A percentile compares a stretch with the other conserved stretches of the same genome.
These are phyloP conservation scores for Phytophthora citrophthora DNA, from an alignment of 352 stramenopile species.

Conservation along the genomic window DNA sequence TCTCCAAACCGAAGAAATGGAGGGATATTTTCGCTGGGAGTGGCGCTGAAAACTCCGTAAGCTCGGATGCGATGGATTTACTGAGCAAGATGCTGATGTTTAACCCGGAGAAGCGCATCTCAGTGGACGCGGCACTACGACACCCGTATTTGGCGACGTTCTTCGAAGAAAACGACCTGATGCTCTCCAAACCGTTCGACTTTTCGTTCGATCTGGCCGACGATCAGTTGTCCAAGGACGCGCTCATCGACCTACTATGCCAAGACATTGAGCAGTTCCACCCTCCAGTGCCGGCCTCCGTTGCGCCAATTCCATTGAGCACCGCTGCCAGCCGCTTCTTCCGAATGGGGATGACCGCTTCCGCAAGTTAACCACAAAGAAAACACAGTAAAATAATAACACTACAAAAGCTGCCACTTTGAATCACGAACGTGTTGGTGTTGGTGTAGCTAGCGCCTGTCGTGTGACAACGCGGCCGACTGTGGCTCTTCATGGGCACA, in stretches of 20 bases:
- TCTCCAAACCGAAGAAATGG: constrained; percentile 81
- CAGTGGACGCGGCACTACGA: constrained; percentile 55
- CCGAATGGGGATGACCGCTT: constrained; percentile 60
- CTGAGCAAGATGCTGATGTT: constrained; percentile 74
- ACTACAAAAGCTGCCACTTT: too few relatives aligned
- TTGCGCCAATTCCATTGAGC: constrained; percentile 26
- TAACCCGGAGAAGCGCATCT: constrained; percentile 78
- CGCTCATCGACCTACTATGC: constrained; percentile 59
- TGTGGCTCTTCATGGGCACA: not conserved
- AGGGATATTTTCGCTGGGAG: constrained; percentile 59
- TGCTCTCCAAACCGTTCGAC: constrained; percentile 48
- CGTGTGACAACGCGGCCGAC: constrained; percentile 9
- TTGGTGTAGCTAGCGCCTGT: not conserved
- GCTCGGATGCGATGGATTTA: constrained; percentile 61
- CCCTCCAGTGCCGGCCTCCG: constrained; percentile 29
- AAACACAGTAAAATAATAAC: constrained; percentile 33
- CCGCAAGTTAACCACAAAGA: constrained; percentile 37
- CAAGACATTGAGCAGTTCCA: constrained; percentile 75
- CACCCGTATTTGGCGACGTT: constrained; percentile 88
- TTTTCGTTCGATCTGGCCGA: constrained; percentile 76
- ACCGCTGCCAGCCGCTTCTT: constrained; percentile 45
- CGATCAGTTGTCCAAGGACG: constrained; percentile 67
- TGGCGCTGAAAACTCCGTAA: constrained; percentile 32
- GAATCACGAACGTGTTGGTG: too few relatives aligned
- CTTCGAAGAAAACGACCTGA: constrained; percentile 79